Evolutionary conservation across 2,329 filamentous ascomycete genomes (phyloP).

Genomic region (Alternaria conjuncta): DNA sequence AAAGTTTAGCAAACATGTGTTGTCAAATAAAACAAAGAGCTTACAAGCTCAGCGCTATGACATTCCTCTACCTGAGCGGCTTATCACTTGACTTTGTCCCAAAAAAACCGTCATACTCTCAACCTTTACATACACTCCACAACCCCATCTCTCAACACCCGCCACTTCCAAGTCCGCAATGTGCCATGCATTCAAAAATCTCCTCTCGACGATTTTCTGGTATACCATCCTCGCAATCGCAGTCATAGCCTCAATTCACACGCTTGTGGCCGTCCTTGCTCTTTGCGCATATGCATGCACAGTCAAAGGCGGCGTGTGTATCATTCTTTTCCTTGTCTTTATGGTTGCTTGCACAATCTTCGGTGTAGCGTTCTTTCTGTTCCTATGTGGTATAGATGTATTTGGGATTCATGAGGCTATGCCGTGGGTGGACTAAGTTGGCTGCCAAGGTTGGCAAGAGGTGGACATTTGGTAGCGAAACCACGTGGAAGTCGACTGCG

Average conservation of each 20-base stretch:
- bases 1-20: background rate
- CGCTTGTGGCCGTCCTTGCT: accelerated
- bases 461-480: background rate
- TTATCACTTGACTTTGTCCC: background rate
- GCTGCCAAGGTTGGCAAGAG: background rate
- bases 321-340: background rate
- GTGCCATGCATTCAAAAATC: background rate
- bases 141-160: background rate
- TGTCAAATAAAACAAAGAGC: background rate
- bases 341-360: background rate
- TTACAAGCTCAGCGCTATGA: background rate
- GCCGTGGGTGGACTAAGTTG: background rate
- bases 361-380: background rate
- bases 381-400: background rate
- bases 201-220: background rate
- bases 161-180: background rate
- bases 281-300: background rate
- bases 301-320: background rate
- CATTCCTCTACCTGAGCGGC: accelerated
- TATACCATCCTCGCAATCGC: background rate
- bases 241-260: background rate
- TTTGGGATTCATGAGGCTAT: background rate
- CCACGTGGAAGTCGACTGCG: background rate
- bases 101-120: background rate
- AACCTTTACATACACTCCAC: background rate